Evolutionary conservation across 257 asterid genomes (phyloP).

Genomic region (Orobanche coerulescens): DNA sequence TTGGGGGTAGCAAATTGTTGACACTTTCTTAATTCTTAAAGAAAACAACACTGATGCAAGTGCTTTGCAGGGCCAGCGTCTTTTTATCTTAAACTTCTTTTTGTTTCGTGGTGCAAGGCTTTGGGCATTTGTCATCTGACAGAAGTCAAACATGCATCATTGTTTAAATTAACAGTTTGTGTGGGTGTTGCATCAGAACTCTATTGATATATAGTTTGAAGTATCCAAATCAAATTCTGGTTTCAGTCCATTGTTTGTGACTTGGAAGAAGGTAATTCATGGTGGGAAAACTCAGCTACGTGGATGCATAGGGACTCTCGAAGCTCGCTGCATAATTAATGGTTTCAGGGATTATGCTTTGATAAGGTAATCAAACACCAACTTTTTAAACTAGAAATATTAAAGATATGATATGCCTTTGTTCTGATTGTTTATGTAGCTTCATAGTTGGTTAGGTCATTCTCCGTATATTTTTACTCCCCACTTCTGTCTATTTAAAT

Average conservation of each 20-base stretch:
- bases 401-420: not conserved
- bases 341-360: slow-evolving; percentile 93
- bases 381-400: slow-evolving; percentile 12
- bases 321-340: slow-evolving; percentile 65
- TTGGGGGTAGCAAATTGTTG: not conserved
- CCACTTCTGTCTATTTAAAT: not conserved
- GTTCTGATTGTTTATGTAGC: not conserved
- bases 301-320: slow-evolving; percentile 96
- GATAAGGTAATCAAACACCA: slow-evolving; percentile 47
- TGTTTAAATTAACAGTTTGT: not conserved
- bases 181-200: slow-evolving; percentile 8
- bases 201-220: slow-evolving; percentile 18
- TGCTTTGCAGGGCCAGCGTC: slow-evolving; percentile 12
- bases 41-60: slow-evolving; percentile 10
- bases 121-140: not conserved
- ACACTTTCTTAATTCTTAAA: not conserved
- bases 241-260: slow-evolving; percentile 90
- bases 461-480: not conserved
- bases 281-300: slow-evolving; percentile 94
- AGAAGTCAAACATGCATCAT: not conserved
- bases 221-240: slow-evolving; percentile 19
- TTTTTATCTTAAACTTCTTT: slow-evolving; percentile 2
- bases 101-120: slow-evolving; percentile 16
- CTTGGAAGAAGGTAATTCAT: slow-evolving; percentile 88
- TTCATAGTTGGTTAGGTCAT: not conserved